Evolutionary conservation across 1,139 yeast species (phyloP), one percentile per base, ranked within the genome.

Genomic region (Ashbya aceris): DNA sequence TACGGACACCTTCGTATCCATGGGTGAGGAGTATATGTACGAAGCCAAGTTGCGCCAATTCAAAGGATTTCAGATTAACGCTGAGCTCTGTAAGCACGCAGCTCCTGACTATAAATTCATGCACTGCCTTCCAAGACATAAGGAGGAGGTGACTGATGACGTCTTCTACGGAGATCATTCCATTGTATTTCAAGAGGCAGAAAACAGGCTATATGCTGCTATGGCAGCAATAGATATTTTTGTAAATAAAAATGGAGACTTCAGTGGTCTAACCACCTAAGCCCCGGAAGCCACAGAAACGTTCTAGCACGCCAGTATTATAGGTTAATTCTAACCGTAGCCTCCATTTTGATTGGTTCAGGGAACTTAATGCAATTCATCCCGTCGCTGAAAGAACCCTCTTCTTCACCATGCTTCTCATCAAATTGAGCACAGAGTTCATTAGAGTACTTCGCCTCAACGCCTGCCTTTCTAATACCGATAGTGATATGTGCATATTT

Each of bases 1-100:
- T 39, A 91, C 98, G n/a, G 98, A 91, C 56, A 91, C 98, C 4
- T 91, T 95, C 80, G 79, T 91, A 30, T 89, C 97, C 1, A 91
- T 91, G 98, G 98, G 98, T 46, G 91, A 91, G 68, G 98, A 91
- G 63, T 66, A 74, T 7, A 91, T 89, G 62, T 83, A 78, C 52
- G 70, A 62, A 37, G 69, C 71, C 45, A 84, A 89, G 50, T 68
- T 91, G 54, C 70, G 79, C 58, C 91, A 86, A 65, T 91, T 91
- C 61, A 73, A 70, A 7, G 95, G 95, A 1, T 91, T 79, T 70
- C 96, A 86, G 66, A 81, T 91, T 48, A 80, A 87, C 30, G 64
- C 69, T 28, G 78, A 77, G 31, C 70, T 89, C 70, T 76, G 83
- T 26, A 45, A 56, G 6, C 59, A 75, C 8, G 91, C 89, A 26